These are phyloP conservation scores for Apiospora rasikravindrae DNA, from an alignment of 2,329 filamentous ascomycete genomes.

Conservation along the genomic window DNA sequence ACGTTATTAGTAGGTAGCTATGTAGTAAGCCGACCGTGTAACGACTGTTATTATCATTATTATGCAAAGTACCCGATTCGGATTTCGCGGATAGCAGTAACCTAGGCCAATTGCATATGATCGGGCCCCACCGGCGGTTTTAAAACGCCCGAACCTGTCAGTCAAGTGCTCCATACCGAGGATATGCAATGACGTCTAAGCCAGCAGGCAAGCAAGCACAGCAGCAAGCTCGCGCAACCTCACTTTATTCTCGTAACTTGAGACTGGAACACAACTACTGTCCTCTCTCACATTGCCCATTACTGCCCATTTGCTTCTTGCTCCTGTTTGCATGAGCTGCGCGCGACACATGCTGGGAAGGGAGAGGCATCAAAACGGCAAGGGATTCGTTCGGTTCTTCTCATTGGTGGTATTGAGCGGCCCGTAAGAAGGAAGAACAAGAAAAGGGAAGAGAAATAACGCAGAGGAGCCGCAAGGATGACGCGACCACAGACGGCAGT, in stretches of 20 bases:
- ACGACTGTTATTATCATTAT: neutral
- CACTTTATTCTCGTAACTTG: neutral
- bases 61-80: neutral
- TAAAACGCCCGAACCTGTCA: neutral
- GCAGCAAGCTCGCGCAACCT: neutral
- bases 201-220: no score
- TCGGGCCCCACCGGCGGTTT: neutral
- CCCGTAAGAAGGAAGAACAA: neutral
- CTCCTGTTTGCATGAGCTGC: neutral
- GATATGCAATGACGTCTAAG: neutral
- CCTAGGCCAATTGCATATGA: neutral
- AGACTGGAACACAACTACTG: neutral
- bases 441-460: no score
- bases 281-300: neutral
- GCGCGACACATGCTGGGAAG: neutral
- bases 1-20: neutral
- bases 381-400: neutral
- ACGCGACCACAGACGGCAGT: neutral
- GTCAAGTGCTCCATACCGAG: slow-evolving; percentile 1
- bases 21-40: neutral
- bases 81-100: neutral
- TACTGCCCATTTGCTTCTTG: neutral
- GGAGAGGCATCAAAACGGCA: neutral
- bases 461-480: neutral
- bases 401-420: no score